Evolutionary conservation across 805 yeast species (phyloP).

Genomic region (Schizosaccharomyces cryophilus): DNA sequence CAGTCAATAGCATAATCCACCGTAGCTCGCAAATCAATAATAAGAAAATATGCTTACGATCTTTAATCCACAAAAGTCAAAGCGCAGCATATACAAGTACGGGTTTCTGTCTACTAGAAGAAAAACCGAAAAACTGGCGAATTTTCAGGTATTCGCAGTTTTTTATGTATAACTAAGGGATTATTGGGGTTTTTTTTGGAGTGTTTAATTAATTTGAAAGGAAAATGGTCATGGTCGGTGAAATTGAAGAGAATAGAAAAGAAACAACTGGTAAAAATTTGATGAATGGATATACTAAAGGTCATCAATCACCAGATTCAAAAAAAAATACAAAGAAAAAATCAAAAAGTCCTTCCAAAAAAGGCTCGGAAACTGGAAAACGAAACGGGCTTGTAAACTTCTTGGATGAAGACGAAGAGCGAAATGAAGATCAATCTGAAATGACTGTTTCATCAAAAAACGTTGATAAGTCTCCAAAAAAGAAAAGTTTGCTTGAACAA

Average conservation of each 20-base stretch:
- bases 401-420: not conserved
- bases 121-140: too few species aligned
- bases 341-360: not conserved
- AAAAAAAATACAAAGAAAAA: not conserved
- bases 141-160: too few species aligned
- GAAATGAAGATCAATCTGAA: not conserved
- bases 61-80: too few species aligned
- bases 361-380: not conserved
- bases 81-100: too few species aligned
- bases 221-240: not conserved
- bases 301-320: not conserved
- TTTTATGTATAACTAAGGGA: too few species aligned
- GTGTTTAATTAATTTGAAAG: not conserved
- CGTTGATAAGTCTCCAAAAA: not conserved
- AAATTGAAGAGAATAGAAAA: not conserved
- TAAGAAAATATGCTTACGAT: too few species aligned
- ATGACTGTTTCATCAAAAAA: not conserved
- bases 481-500: constrained; percentile 18
- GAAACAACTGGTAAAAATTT: not conserved
- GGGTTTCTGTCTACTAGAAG: too few species aligned
- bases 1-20: too few species aligned
- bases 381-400: not conserved
- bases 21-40: too few species aligned
- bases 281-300: not conserved
- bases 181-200: too few species aligned